These are phyloP conservation scores for Mucor plumbeus DNA, from an alignment of 371 early-diverging fungal genomes.

Conservation along the genomic window DNA sequence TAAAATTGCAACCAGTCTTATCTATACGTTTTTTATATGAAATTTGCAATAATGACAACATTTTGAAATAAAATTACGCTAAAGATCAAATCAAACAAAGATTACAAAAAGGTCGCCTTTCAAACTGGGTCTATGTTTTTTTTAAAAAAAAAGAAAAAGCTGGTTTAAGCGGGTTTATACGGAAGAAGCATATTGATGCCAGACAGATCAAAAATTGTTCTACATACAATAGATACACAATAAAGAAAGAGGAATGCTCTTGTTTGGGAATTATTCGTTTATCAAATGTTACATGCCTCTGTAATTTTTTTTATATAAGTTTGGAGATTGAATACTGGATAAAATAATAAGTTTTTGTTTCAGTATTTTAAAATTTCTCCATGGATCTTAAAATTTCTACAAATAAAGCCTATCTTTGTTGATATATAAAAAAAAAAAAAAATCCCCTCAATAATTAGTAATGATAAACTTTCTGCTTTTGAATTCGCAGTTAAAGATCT, in stretches of 20 bases:
- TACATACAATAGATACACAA: not conserved
- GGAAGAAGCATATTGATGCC: slow-evolving; percentile 3
- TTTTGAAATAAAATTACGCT: too few species aligned
- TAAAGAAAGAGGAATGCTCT: not conserved
- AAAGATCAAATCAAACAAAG: too few species aligned
- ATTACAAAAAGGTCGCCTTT: not conserved
- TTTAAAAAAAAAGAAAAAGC: not conserved
- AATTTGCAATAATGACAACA: too few species aligned
- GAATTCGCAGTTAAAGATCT: not conserved
- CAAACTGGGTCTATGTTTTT: not conserved
- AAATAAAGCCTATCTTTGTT: too few species aligned
- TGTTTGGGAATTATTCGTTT: not conserved
- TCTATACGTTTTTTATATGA: too few species aligned
- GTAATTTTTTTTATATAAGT: not conserved
- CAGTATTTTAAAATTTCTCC: too few species aligned
- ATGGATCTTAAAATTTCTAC: too few species aligned
- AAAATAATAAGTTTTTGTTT: not conserved
- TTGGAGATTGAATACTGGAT: not conserved
- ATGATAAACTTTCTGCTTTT: too few species aligned
- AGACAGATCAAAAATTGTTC: not conserved
- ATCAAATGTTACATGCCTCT: not conserved
- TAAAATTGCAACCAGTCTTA: too few species aligned
- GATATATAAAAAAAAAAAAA: too few species aligned
- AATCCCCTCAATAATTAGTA: too few species aligned
- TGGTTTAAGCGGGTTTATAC: slow-evolving; percentile 3